These are phyloP conservation scores for Colletotrichum magnum DNA, from an alignment of 2,329 filamentous ascomycete species.

Conservation along the genomic window DNA sequence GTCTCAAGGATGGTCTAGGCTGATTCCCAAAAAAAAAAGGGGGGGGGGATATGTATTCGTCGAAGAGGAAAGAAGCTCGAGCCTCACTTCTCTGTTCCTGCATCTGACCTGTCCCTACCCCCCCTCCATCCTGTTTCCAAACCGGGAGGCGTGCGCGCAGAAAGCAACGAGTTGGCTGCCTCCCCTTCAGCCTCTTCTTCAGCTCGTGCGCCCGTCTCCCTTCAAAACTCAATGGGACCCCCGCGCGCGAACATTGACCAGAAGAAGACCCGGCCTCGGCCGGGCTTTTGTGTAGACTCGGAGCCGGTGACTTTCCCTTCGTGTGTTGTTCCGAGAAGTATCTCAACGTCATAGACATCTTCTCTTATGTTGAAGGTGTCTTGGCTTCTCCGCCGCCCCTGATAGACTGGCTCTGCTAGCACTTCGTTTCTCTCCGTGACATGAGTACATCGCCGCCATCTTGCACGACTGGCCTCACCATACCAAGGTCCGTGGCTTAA, in stretches of 20 bases:
- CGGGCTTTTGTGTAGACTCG: slow-evolving; percentile 7
- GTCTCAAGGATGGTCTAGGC: not conserved
- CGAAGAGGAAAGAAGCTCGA: slow-evolving; percentile 6
- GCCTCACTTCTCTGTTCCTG: slow-evolving; percentile 2
- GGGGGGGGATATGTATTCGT: not conserved
- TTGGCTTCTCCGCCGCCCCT: too few species aligned
- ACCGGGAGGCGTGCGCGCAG: not conserved
- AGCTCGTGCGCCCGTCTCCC: not conserved
- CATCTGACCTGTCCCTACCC: slow-evolving; percentile 1
- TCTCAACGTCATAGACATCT: too few species aligned
- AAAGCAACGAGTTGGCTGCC: not conserved
- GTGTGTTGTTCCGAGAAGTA: too few species aligned
- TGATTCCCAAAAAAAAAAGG: not conserved
- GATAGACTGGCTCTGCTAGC: not conserved
- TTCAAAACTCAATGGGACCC: not conserved
- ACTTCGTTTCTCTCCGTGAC: not conserved
- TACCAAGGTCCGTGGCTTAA: not conserved
- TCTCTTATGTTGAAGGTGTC: too few species aligned
- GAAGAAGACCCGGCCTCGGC: not conserved
- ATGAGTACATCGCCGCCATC: too few species aligned
- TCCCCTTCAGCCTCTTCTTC: too few species aligned
- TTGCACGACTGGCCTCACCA: not conserved
- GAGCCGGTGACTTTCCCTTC: slow-evolving; percentile 20
- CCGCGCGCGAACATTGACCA: not conserved
- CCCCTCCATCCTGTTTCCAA: not conserved